Base-by-base conservation (phyloP, 1,139 yeast species). In the Arxiozyma bovina region DNA sequence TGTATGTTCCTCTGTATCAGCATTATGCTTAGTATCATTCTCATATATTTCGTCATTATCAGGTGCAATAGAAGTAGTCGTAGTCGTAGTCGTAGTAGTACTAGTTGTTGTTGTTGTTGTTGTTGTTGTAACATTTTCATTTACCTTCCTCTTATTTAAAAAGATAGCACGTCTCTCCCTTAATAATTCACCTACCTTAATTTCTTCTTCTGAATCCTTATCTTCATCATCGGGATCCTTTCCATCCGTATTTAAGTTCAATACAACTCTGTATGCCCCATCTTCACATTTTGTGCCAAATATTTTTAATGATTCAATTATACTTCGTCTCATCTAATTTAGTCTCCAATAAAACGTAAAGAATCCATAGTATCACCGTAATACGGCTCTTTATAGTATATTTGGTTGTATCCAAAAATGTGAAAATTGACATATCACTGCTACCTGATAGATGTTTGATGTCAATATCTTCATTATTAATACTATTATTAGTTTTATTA, bases 261-360 rank as follows among this genome's bases (percentile, higher is more conserved):
- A 45, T 20, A 11, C 22, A 30, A 55, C 48, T 21, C 23, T 49
- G 30, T 43, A 45, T 38, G 50, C 48, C 15, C 50, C 54, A 23
- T 48, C 47, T 22, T 46, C 46, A 22, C 46, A 66, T 23, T 70
- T 70, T 3, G 71, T 67, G 23, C 86, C 84, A 68, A 88, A 90
- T 3, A 96, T 93, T 62, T 87, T 87, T 27, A 65, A 42, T 12
- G 70, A 55, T 2, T 64, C 55, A 2, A 70, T 70, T 22, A 89
- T 69, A 56, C 80, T 80, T 42, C n/a, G 77, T 82, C 0, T 76
- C 73, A 0, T 77, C 70, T 59, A 86, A 75, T 57, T 78, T 77
- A 0, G 96, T 86, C 66, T 93, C 96, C 59, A 87, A 72, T 64
- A 85, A 87, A 2, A 89, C 78, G 73, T 88, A 89, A 56, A 88